These are phyloP conservation scores for Chlorella sorokiniana DNA, from an alignment of 139 green algal genomes.

Conservation along the genomic window DNA sequence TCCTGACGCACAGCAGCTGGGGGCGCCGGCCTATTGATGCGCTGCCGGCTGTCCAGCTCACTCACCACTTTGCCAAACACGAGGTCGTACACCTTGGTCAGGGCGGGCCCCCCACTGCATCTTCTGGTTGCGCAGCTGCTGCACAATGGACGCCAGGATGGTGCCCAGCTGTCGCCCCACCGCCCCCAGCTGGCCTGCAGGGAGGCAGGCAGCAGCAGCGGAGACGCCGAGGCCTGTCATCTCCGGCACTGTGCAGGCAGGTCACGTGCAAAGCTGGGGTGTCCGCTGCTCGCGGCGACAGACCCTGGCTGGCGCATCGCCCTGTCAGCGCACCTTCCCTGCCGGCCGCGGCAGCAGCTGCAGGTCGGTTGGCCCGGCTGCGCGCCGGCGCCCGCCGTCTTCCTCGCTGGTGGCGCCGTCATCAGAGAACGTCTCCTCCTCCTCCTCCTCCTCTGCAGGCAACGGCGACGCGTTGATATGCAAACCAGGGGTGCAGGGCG, in stretches of 20 bases:
- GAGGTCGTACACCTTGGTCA: neutral
- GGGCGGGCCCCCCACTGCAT: neutral
- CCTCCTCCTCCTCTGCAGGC: neutral
- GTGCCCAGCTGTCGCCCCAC: slow-evolving; percentile 24
- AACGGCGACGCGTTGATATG: neutral
- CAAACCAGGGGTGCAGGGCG: neutral
- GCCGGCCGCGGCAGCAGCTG: neutral
- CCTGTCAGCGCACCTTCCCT: no score
- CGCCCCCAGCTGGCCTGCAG: slow-evolving; percentile 19
- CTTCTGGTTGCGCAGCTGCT: slow-evolving; percentile 10
- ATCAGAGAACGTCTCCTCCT: slow-evolving; percentile 1
- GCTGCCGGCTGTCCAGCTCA: neutral
- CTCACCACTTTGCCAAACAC: slow-evolving; percentile 20
- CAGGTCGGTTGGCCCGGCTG: neutral
- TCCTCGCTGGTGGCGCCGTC: slow-evolving; percentile 7
- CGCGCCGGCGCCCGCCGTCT: neutral
- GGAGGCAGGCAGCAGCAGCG: neutral
- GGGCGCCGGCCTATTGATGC: no score
- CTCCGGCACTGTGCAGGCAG: no score
- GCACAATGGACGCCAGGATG: slow-evolving; percentile 17
- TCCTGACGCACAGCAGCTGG: no score
- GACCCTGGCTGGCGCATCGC: no score
- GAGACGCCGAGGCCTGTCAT: no score
- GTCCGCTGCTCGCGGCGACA: no score
- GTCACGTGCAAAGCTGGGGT: no score